Evolutionary conservation across 2,329 filamentous ascomycete genomes (phyloP), one percentile per base, ranked within the genome.

Genomic region (Stemphylium vesicarium): DNA sequence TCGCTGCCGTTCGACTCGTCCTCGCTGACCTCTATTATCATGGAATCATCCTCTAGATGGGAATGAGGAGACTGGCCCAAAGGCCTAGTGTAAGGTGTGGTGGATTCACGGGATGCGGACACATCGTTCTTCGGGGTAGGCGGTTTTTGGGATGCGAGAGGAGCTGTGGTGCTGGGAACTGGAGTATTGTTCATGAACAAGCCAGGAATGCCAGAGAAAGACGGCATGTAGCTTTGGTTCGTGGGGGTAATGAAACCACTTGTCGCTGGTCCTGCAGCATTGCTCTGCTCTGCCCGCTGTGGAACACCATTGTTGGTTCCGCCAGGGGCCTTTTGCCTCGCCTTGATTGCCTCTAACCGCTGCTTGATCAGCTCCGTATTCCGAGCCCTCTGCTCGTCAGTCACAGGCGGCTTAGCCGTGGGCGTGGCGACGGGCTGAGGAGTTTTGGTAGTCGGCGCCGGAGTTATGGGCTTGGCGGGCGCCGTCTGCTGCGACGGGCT

Each of bases 11-110:
- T 84, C 24, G 71, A 79, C 53, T 88, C 86, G 60, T 88, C 85
- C 24, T 96, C 93, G 69, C 91, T 96, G 35, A 96, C 88, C 61
- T 96, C 86, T 63, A 96, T 96, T 35, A 96, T 84, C 47, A 96
- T 84, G 2, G 83, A 83, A 44, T 86, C 82, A 16, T 88, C 81
- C 46, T 86, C 81, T 20, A 88, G 81, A 46, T 83, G 78, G 43
- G 69, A 61, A 40, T 71, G 62, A 20, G 81, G 80, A 41, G 79
- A 80, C 39, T 87, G 84, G 11, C 84, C 84, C 64, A 88, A 87
- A 4, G 85, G 83, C 43, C 88, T 85, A 64, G 90, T 90, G 13
- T 72, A 71, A 1, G 75, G 66, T 2, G 71, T 65, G 0, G 70
- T 66, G 24, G 57, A 58, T 15, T 54, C 63, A 12, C 53, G 60